Conservation (phyloP, 2,329 filamentous ascomycete species). For the Cercospora sp. region DNA sequence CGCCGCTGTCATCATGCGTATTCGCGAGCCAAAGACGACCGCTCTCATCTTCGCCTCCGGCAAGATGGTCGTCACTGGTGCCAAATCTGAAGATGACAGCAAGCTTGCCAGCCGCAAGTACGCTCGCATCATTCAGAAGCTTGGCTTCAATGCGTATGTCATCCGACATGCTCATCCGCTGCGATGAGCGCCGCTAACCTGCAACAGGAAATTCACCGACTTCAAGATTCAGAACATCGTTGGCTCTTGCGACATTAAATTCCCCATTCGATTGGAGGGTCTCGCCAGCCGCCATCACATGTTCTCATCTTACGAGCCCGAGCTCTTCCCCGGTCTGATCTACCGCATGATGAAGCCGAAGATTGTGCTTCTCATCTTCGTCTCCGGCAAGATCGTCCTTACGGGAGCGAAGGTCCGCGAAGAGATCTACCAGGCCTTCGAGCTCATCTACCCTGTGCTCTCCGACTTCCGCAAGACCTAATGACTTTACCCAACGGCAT, state of each 20-base stretch:
- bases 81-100: slow-evolving; percentile 96
- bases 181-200: slow-evolving; percentile 5
- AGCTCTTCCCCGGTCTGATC: slow-evolving; percentile 97
- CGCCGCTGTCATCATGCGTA: slow-evolving; percentile 78
- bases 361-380: slow-evolving; percentile 93
- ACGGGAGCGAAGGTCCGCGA: slow-evolving; percentile 97
- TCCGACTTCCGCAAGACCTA: slow-evolving; percentile 32
- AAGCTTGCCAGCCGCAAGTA: slow-evolving; percentile 97
- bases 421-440: slow-evolving; percentile 95
- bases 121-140: slow-evolving; percentile 98
- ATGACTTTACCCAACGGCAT: slow-evolving; percentile 24
- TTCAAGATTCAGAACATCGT: slow-evolving; percentile 99
- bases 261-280: slow-evolving; percentile 95
- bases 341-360: slow-evolving; percentile 99
- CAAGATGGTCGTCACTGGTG: slow-evolving; percentile 99
- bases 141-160: slow-evolving; percentile 73
- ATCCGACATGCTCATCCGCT: slow-evolving; percentile 9
- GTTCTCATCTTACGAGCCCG: slow-evolving; percentile 98
- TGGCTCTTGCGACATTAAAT: slow-evolving; percentile 98
- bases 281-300: slow-evolving; percentile 96
- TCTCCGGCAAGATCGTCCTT: slow-evolving; percentile 96
- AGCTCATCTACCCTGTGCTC: slow-evolving; percentile 89
- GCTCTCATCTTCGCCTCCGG: slow-evolving; percentile 96
- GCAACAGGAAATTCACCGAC: slow-evolving; percentile 79
- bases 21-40: slow-evolving; percentile 97